Conservation (phyloP, 2,329 filamentous ascomycete species). For the Fusarium beomiforme region DNA sequence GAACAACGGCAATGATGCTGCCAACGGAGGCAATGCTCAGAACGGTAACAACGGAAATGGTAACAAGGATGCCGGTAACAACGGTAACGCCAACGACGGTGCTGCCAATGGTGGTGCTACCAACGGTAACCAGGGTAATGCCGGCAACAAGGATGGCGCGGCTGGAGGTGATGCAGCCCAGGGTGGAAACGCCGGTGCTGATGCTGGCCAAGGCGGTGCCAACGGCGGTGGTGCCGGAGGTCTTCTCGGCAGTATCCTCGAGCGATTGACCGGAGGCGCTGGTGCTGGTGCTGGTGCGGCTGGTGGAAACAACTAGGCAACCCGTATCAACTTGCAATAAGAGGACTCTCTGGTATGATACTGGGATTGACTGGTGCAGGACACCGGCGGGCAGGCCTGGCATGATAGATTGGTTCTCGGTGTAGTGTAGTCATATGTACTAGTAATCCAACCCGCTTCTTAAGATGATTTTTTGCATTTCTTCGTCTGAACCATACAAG, state of each 20-base stretch:
- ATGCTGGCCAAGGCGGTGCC: background rate
- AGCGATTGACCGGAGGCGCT: background rate
- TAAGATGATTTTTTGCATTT: background rate
- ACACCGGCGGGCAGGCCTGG: background rate
- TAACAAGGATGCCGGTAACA: background rate
- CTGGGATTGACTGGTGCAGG: slow-evolving; percentile 5
- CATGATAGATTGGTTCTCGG: background rate
- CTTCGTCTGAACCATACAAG: background rate
- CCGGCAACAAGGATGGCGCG: background rate
- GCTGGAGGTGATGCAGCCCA: background rate
- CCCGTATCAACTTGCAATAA: background rate
- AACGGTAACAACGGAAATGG: background rate
- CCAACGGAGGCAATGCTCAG: background rate
- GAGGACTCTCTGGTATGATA: background rate
- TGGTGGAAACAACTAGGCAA: background rate
- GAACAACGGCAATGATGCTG: background rate
- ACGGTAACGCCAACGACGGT: background rate
- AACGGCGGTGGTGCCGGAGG: background rate
- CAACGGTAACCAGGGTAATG: background rate
- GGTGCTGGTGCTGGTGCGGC: background rate
- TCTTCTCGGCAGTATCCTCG: background rate
- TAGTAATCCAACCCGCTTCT: background rate
- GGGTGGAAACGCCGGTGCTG: background rate
- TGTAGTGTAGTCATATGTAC: background rate
- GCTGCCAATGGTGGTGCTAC: background rate